Evolutionary conservation across 2,329 filamentous ascomycete genomes (phyloP).

Genomic region (Cladophialophora chaetospira): DNA sequence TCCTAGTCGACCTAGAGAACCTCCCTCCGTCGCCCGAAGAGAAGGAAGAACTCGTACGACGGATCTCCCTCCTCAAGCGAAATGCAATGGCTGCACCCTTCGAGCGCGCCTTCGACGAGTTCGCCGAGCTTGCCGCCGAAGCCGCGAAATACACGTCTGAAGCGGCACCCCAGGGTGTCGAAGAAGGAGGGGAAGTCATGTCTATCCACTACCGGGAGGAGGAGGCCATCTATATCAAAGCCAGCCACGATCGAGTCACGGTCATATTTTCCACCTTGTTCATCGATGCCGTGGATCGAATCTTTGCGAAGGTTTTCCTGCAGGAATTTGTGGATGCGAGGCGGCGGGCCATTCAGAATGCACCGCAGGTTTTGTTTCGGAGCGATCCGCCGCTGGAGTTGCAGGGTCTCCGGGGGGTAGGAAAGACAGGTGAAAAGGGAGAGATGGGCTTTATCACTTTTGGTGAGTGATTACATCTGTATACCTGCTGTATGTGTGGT

Average conservation of each 20-base stretch:
- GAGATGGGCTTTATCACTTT: constrained; percentile 98
- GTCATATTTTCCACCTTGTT: constrained; percentile 99
- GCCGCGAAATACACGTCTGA: constrained; percentile 92
- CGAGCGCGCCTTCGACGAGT: constrained; percentile 93
- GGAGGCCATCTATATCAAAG: constrained; percentile 98
- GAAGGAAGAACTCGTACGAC: constrained; percentile 80
- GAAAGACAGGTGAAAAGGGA: constrained; percentile 67
- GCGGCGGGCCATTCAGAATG: constrained; percentile 94
- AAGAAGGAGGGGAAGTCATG: constrained; percentile 89
- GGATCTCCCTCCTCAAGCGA: constrained; percentile 89
- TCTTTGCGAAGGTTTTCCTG: constrained; percentile 97
- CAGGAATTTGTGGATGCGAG: constrained; percentile 98
- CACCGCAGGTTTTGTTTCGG: constrained; percentile 93
- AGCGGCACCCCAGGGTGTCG: constrained; percentile 85
- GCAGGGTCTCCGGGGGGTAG: constrained; percentile 81
- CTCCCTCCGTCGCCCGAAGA: constrained; percentile 83
- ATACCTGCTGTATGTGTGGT: neutral
- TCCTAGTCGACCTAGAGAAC: constrained; percentile 83
- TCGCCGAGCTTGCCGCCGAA: constrained; percentile 81
- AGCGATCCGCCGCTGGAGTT: constrained; percentile 93
- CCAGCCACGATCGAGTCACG: constrained; percentile 93
- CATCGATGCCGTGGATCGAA: constrained; percentile 93
- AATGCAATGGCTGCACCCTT: constrained; percentile 99
- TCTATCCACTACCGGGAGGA: constrained; percentile 98
- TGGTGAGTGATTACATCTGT: constrained; percentile 58